phyloP scores from a whole-genome alignment of 1,284 basidiomycete genomes.

The Rhodotorula mucilaginosa region DNA sequence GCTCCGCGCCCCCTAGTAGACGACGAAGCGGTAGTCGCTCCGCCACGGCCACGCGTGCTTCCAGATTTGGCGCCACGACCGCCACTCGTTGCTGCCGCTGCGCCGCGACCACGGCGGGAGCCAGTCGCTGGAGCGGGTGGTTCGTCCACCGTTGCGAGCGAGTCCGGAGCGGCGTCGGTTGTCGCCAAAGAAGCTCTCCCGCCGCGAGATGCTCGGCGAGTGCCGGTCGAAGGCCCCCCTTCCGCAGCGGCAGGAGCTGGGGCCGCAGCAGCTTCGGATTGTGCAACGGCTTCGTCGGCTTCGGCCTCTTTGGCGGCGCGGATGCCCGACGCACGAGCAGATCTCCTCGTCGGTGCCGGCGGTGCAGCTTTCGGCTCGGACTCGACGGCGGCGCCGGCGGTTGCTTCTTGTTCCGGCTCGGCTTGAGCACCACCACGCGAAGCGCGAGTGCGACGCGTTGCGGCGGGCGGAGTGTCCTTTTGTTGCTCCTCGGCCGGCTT shows the following conservation, averaged over 20 bases:
- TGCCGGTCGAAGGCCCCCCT: background rate
- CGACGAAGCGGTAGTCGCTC: no score
- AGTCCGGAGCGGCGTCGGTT: background rate
- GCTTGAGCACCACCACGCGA: no score
- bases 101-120: no score
- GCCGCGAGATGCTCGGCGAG: background rate
- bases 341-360: slow-evolving; percentile 5
- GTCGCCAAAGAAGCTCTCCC: background rate
- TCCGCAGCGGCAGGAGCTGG: background rate
- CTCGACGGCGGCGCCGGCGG: background rate
- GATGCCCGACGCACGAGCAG: background rate
- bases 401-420: background rate
- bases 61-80: no score
- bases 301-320: background rate
- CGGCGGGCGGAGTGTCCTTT: no score
- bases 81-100: no score
- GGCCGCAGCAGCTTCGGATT: background rate
- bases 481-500: no score
- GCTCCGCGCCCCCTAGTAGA: background rate
- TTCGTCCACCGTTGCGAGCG: no score
- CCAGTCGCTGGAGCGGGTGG: no score
- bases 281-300: background rate
- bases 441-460: no score
- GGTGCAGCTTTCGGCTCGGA: background rate
- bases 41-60: no score